Evolutionary conservation across 2,329 filamentous ascomycete species (phyloP).

Genomic region (Nigrograna mackinnonii): DNA sequence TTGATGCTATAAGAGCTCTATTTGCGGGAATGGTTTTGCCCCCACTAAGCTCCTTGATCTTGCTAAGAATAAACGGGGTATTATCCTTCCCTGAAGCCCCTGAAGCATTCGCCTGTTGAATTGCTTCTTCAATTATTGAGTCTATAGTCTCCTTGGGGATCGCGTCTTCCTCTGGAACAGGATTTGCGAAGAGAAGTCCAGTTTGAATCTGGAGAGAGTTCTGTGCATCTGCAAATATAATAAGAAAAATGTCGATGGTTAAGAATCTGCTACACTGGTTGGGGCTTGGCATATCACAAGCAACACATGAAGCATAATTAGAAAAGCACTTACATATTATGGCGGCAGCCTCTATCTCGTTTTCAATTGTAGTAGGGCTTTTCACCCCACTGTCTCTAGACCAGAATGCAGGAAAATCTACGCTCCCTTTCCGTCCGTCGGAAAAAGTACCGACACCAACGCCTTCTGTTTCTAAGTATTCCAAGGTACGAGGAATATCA

Average conservation of each 20-base stretch:
- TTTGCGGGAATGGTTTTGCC: constrained; percentile 76
- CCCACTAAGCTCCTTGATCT: constrained; percentile 78
- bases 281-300: not conserved
- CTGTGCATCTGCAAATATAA: constrained; percentile 77
- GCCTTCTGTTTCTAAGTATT: constrained; percentile 74
- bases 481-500: constrained; percentile 86
- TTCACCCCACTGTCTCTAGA: constrained; percentile 81
- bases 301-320: not conserved
- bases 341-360: constrained; percentile 83
- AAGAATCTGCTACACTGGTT: not conserved
- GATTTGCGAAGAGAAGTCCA: constrained; percentile 87
- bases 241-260: too few species aligned
- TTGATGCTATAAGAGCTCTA: constrained; percentile 67
- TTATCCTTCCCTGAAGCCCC: constrained; percentile 71
- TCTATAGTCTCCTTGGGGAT: constrained; percentile 63
- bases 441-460: constrained; percentile 88
- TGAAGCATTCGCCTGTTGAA: constrained; percentile 38
- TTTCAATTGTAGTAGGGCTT: constrained; percentile 75
- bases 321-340: constrained; percentile 67
- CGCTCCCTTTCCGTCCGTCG: constrained; percentile 70
- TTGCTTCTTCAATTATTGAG: constrained; percentile 43
- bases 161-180: constrained; percentile 71
- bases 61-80: constrained; percentile 79
- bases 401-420: constrained; percentile 94
- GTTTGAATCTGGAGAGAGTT: constrained; percentile 72